These are phyloP conservation scores for Hyphochytrium catenoides DNA, from an alignment of 352 stramenopile genomes.

Conservation along the genomic window DNA sequence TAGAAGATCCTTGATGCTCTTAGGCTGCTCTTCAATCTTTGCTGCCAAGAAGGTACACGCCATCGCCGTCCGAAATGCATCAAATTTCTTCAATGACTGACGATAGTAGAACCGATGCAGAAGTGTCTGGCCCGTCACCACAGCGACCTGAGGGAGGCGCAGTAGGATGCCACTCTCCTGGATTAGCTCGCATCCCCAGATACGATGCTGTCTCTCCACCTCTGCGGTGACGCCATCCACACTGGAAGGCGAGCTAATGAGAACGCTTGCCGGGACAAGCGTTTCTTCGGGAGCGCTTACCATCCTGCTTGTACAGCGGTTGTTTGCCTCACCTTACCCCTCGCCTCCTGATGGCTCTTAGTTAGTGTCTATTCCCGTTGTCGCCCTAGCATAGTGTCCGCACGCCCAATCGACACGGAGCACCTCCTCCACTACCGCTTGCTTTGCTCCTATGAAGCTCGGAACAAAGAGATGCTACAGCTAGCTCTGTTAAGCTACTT, in stretches of 20 bases:
- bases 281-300: no score
- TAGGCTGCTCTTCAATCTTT: conserved; percentile 65
- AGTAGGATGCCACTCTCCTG: conserved; percentile 64
- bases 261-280: conserved; percentile 9
- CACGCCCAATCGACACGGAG: no score
- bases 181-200: conserved; percentile 67
- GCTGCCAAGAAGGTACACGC: conserved; percentile 60
- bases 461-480: no score
- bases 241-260: conserved; percentile 21
- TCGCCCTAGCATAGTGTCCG: no score
- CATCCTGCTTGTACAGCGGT: no score
- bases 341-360: no score
- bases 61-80: conserved; percentile 64
- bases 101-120: conserved; percentile 71
- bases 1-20: conserved; percentile 47
- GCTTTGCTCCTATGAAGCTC: no score
- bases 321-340: no score
- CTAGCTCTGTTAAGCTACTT: no score
- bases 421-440: no score
- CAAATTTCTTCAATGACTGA: conserved; percentile 51
- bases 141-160: conserved; percentile 58
- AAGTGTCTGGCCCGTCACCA: conserved; percentile 66
- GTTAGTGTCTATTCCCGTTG: no score
- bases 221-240: conserved; percentile 14
- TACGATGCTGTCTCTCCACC: conserved; percentile 29